Conservation (phyloP, 192 early-diverging fungal genomes). For the Backusella psychrophila region DNA sequence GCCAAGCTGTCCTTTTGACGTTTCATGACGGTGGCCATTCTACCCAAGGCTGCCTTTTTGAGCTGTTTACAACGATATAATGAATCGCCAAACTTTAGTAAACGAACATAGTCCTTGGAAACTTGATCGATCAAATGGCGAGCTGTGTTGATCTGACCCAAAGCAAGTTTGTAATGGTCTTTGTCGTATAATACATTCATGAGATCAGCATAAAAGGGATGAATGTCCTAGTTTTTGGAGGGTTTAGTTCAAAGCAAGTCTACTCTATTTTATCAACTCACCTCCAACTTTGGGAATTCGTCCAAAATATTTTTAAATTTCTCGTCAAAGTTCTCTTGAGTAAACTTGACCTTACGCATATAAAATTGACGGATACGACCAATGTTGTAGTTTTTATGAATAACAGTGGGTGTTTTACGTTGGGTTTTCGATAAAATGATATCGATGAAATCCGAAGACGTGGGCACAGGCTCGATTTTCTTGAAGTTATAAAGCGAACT, state of each 20-base stretch:
- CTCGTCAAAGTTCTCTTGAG: slow-evolving; percentile 96
- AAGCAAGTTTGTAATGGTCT: slow-evolving; percentile 99
- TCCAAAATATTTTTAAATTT: slow-evolving; percentile 90
- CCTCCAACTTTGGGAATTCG: slow-evolving; percentile 98
- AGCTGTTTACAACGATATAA: slow-evolving; percentile 99
- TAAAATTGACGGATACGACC: slow-evolving; percentile 97
- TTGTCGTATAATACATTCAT: slow-evolving; percentile 99
- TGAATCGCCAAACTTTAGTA: slow-evolving; percentile 99
- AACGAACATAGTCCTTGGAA: slow-evolving; percentile 94
- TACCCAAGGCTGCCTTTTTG: slow-evolving; percentile 96
- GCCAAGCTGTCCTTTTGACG: slow-evolving; percentile 95
- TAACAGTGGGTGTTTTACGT: slow-evolving; percentile 94
- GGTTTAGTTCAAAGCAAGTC: no score
- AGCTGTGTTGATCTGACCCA: slow-evolving; percentile 98
- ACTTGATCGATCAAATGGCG: slow-evolving; percentile 96
- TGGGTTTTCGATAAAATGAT: slow-evolving; percentile 98
- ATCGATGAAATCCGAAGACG: slow-evolving; percentile 92
- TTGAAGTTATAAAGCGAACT: slow-evolving; percentile 96
- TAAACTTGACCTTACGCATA: slow-evolving; percentile 99
- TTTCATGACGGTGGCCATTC: slow-evolving; percentile 99
- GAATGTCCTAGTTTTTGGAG: slow-evolving; percentile 72
- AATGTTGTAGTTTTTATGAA: slow-evolving; percentile 98
- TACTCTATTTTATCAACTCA: slow-evolving; percentile 35
- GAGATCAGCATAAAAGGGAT: slow-evolving; percentile 99
- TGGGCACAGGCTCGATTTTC: slow-evolving; percentile 92